Evolutionary conservation across 768 basidiomycete genomes (phyloP).

Genomic region (Trametes maxima): DNA sequence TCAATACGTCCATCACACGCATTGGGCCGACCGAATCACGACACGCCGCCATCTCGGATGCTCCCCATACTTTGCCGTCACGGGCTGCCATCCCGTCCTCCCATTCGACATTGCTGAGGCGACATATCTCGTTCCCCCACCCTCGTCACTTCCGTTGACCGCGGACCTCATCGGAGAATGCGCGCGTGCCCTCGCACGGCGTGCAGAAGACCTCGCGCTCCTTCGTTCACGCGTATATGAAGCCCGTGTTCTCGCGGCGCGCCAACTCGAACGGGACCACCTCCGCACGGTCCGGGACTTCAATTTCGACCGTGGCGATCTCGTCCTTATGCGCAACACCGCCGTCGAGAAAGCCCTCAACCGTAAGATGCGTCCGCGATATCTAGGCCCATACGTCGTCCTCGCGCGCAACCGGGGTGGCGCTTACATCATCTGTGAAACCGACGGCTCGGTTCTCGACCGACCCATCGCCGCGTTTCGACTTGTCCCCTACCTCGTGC

Average conservation of each 20-base stretch:
- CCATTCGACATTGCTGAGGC: no score
- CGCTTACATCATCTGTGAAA: conserved; percentile 31
- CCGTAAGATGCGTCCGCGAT: conserved; percentile 29
- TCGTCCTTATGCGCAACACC: conserved; percentile 36
- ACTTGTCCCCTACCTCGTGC: conserved; percentile 27
- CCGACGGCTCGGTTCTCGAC: conserved; percentile 27
- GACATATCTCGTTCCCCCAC: conserved; percentile 19
- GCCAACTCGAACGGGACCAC: conserved; percentile 24
- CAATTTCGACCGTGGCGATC: conserved; percentile 31
- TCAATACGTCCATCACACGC: conserved; percentile 25
- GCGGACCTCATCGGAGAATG: conserved; percentile 23
- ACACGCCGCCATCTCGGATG: conserved; percentile 32
- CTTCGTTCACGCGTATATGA: conserved; percentile 15
- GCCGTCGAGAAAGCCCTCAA: conserved; percentile 30
- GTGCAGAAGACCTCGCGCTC: conserved; percentile 13
- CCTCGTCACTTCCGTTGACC: conserved; percentile 5
- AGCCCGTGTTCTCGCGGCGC: conserved; percentile 9
- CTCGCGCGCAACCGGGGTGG: conserved; percentile 26
- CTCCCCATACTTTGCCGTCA: conserved; percentile 31
- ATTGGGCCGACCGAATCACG: conserved; percentile 44
- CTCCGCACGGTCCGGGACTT: conserved; percentile 26
- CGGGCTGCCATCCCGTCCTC: conserved; percentile 25
- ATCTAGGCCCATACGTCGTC: conserved; percentile 33
- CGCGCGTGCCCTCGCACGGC: conserved; percentile 20
- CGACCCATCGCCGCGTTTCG: conserved; percentile 26